These are phyloP conservation scores for Nemania abortiva DNA, from an alignment of 2,329 filamentous ascomycete species.

Conservation along the genomic window DNA sequence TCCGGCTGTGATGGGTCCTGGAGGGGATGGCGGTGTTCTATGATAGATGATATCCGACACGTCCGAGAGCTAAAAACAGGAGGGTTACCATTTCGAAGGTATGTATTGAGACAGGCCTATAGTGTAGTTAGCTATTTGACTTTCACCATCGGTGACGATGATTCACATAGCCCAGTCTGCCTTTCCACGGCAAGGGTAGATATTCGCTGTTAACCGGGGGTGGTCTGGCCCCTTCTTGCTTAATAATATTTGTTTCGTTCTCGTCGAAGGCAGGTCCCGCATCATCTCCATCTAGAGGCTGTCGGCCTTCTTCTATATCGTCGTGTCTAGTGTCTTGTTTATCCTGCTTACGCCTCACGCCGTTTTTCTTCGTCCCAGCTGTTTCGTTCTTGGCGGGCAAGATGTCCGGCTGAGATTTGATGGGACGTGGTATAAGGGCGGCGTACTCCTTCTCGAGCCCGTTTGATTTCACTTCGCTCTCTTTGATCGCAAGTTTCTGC, in stretches of 20 bases:
- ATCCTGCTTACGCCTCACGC: background rate
- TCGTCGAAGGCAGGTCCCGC: slow-evolving; percentile 34
- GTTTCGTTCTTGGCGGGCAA: slow-evolving; percentile 20
- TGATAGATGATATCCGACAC: slow-evolving; percentile 88
- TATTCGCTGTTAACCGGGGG: slow-evolving; percentile 86
- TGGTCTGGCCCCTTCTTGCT: slow-evolving; percentile 62
- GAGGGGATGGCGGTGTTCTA: slow-evolving; percentile 88
- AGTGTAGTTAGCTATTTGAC: slow-evolving; percentile 32
- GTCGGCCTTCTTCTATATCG: background rate
- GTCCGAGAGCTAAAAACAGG: slow-evolving; percentile 92
- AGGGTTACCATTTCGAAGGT: slow-evolving; percentile 82
- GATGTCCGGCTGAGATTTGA: slow-evolving; percentile 29
- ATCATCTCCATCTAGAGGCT: slow-evolving; percentile 23
- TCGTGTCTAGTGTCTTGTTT: background rate
- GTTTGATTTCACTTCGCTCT: slow-evolving; percentile 43
- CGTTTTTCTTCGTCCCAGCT: background rate
- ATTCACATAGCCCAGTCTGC: slow-evolving; percentile 86
- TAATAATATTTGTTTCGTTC: slow-evolving; percentile 41
- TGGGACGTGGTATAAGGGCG: slow-evolving; percentile 47
- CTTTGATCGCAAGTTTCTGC: slow-evolving; percentile 62
- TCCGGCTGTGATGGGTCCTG: slow-evolving; percentile 80
- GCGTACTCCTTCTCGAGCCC: slow-evolving; percentile 53
- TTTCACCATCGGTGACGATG: background rate
- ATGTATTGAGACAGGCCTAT: slow-evolving; percentile 90
- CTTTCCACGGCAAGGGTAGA: slow-evolving; percentile 90